Evolutionary conservation across 352 stramenopile species (phyloP), one percentile per base, ranked within the genome.

Genomic region (Phytophthora cactorum): DNA sequence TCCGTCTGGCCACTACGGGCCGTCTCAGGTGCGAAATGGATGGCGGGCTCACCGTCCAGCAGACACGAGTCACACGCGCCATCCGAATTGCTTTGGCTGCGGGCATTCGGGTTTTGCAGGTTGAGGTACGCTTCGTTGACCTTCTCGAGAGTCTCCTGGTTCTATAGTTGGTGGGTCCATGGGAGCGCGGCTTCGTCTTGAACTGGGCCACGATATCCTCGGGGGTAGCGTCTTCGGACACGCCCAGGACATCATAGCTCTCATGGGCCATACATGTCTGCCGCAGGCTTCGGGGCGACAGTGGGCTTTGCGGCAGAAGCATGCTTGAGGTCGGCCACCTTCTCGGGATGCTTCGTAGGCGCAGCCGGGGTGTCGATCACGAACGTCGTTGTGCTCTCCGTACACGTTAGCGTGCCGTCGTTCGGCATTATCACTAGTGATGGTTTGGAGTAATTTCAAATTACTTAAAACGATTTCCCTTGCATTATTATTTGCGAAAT

Each of bases 1-100:
- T 95, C 88, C 17, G 81, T 95, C 69, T 95, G 88, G 61, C 93
- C 88, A 46, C 79, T 90, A 17, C 88, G 88, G 10, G 86, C 86
- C 15, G 85, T 90, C 73, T 95, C 86, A 14, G 84, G 83, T 11
- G 86, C 74, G 31, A 91, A 90, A 52, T 82, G 74, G 47, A 43
- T 76, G 14, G 68, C 69, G 14, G 72, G 47, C 47, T 82, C 66
- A 22, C 63, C 61, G 15, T 60, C 62, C 6, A 77, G 45, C 27
- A 68, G n/a, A 66, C 75, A 85, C 34, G 86, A 94, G 32, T 89
- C 78, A 31, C 84, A 82, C 11, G 81, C 71, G 6, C 78, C 66
- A 22, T 81, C 81, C 46, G 86, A 92, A 56, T 93, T 81, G 60
- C 90, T 68, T 38, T 79, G 81, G 27, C 76, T 70, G 5, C 82